phyloP scores from a whole-genome alignment of 257 asterid genomes.

The Striga asiatica region DNA sequence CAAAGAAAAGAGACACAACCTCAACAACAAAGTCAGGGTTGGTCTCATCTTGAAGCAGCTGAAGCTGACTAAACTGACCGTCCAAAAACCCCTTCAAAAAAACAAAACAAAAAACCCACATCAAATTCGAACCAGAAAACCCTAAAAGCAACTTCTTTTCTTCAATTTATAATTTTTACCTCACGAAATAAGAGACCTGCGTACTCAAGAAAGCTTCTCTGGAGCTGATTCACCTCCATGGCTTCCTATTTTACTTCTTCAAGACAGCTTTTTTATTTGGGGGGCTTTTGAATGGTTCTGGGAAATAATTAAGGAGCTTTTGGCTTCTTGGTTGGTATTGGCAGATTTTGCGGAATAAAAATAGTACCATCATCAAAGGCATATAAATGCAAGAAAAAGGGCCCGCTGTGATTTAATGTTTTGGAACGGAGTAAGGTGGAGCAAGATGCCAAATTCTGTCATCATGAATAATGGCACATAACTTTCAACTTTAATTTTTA shows the following conservation, averaged over 20 bases:
- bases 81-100: slow-evolving; percentile 60
- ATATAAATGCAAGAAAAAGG: slow-evolving; percentile 10
- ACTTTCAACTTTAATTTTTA: too few species aligned
- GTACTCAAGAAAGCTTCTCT: slow-evolving; percentile 51
- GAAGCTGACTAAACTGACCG: slow-evolving; percentile 64
- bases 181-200: slow-evolving; percentile 36
- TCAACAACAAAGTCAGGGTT: slow-evolving; percentile 69
- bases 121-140: neutral
- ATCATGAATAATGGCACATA: too few species aligned
- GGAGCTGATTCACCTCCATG: slow-evolving; percentile 62
- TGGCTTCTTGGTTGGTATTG: neutral
- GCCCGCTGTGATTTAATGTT: neutral
- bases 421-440: too few species aligned
- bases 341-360: slow-evolving; percentile 10
- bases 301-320: neutral
- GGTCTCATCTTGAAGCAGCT: slow-evolving; percentile 72
- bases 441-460: too few species aligned
- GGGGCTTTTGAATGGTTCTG: neutral
- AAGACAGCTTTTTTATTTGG: too few species aligned
- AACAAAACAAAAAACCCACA: slow-evolving; percentile 5
- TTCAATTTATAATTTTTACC: slow-evolving; percentile 27
- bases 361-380: slow-evolving; percentile 9
- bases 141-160: neutral
- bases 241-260: neutral
- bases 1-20: slow-evolving; percentile 71